These are phyloP conservation scores for Cladosporium austrohemisphaericum DNA, from an alignment of 2,329 filamentous ascomycete genomes.

Conservation along the genomic window DNA sequence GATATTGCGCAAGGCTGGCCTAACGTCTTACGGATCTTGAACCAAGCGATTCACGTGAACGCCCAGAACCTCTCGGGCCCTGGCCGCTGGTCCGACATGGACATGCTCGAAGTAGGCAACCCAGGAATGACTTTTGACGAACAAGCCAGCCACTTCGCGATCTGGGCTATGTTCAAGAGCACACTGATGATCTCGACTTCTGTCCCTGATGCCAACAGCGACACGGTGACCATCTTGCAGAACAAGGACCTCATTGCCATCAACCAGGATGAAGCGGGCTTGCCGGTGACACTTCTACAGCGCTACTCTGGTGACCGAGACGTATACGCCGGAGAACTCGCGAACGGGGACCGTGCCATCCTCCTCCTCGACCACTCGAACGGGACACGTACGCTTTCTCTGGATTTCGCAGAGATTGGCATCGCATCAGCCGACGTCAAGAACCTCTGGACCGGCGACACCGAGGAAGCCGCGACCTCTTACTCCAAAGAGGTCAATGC, in stretches of 20 bases:
- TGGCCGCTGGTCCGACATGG: constrained; percentile 35
- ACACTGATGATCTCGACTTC: constrained; percentile 49
- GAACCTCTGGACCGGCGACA: constrained; percentile 35
- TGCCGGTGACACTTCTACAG: constrained; percentile 49
- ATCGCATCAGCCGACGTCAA: constrained; percentile 34
- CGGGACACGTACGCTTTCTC: constrained; percentile 26
- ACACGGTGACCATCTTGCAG: constrained; percentile 43
- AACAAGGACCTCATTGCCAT: constrained; percentile 49
- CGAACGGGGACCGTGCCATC: constrained; percentile 34
- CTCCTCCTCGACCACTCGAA: constrained; percentile 40
- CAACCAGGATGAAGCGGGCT: constrained; percentile 48
- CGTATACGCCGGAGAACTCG: constrained; percentile 37
- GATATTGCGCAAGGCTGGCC: constrained; percentile 31
- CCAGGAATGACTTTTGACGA: constrained; percentile 37
- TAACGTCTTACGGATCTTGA: constrained; percentile 30
- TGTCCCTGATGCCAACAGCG: constrained; percentile 37
- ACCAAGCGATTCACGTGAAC: constrained; percentile 29
- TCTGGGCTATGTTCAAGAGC: constrained; percentile 48
- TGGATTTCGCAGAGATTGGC: constrained; percentile 33
- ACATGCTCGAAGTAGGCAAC: constrained; percentile 43
- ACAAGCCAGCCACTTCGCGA: constrained; percentile 44
- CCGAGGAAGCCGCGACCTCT: constrained; percentile 16
- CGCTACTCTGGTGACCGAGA: constrained; percentile 39
- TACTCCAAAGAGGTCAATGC: constrained; percentile 26
- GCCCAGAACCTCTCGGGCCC: constrained; percentile 26